Percentiles rank a stretch among this genome's conserved stretches.
Evolutionary conservation across 257 asterid genomes (phyloP).

Genomic region (Euphrasia confusa): DNA sequence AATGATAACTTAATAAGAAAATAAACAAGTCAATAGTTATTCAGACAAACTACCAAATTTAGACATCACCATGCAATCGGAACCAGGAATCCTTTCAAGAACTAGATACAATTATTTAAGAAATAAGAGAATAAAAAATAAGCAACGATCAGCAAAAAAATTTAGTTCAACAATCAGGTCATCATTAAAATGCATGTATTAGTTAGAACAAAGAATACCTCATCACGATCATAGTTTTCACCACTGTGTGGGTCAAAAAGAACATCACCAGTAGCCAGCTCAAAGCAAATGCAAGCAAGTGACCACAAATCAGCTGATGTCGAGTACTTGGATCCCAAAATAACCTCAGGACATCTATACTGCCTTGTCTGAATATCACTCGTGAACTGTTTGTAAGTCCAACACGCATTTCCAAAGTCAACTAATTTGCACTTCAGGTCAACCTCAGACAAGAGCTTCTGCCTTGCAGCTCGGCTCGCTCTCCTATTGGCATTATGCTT

Average conservation of each 20-base stretch:
- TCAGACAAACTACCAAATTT: too few relatives aligned
- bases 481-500: constrained; percentile 25
- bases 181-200: not conserved
- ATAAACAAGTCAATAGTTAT: too few relatives aligned
- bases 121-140: too few relatives aligned
- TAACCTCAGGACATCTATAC: constrained; percentile 82
- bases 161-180: not conserved
- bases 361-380: constrained; percentile 86
- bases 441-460: constrained; percentile 48
- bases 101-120: not conserved
- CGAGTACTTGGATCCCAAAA: constrained; percentile 75
- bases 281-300: constrained; percentile 86
- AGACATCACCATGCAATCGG: not conserved
- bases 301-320: constrained; percentile 91
- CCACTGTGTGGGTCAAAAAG: constrained; percentile 85
- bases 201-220: constrained; percentile 45
- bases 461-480: too few relatives aligned
- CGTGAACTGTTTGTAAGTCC: constrained; percentile 83
- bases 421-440: constrained; percentile 79
- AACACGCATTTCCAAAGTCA: constrained; percentile 88
- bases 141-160: not conserved
- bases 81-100: not conserved
- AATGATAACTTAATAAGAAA: too few relatives aligned
- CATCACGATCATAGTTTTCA: constrained; percentile 76
- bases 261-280: constrained; percentile 86